phyloP scores from a whole-genome alignment of 176 grass and related monocot species.

The Tillandsia leiboldiana region DNA sequence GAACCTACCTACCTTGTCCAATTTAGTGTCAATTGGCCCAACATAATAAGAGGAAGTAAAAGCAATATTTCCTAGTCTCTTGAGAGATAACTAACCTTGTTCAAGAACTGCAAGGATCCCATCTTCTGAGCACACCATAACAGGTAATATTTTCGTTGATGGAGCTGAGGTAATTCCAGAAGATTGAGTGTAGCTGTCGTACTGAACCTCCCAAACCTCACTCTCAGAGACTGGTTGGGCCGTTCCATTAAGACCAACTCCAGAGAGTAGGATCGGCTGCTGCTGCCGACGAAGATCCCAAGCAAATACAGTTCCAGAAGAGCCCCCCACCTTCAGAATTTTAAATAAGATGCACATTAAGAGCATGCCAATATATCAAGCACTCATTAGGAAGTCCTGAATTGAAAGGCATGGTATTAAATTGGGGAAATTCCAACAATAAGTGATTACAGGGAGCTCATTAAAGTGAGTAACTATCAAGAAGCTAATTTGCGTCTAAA shows the following conservation, averaged over 20 bases:
- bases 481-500: too few relatives aligned
- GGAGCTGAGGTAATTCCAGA: constrained; percentile 43
- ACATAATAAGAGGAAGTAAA: too few relatives aligned
- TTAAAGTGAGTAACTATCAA: too few relatives aligned
- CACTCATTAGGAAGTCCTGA: not conserved
- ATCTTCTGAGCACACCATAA: constrained; percentile 96
- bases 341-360: constrained; percentile 11
- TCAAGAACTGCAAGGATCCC: constrained; percentile 69
- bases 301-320: constrained; percentile 66
- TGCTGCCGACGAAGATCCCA: constrained; percentile 73
- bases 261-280: constrained; percentile 61
- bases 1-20: too few relatives aligned
- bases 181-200: constrained; percentile 46
- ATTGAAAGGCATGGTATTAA: constrained; percentile 2
- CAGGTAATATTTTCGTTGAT: constrained; percentile 65
- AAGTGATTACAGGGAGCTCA: too few relatives aligned
- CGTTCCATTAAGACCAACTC: constrained; percentile 34
- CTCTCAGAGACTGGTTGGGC: constrained; percentile 32
- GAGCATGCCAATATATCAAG: not conserved
- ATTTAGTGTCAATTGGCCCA: too few relatives aligned
- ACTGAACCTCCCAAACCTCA: constrained; percentile 97
- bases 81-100: constrained; percentile 53
- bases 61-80: not conserved
- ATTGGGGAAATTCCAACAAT: not conserved
- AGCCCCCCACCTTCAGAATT: constrained; percentile 76